Conservation (phyloP, 305 asterid species). For the Fraxinus paxiana region DNA sequence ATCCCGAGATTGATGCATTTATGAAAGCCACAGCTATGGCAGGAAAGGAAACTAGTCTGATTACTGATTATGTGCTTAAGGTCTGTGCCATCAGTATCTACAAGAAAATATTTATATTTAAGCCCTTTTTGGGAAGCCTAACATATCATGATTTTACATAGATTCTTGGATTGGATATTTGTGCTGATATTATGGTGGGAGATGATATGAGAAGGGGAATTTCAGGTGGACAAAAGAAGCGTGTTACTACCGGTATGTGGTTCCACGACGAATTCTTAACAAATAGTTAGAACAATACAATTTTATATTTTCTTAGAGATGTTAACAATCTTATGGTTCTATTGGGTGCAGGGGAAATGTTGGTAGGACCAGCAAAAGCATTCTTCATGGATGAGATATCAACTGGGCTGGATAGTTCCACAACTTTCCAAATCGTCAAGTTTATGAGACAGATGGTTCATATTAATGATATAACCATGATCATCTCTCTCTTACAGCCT, state of each 20-base stretch:
- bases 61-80: constrained; percentile 60
- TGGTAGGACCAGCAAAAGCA: constrained; percentile 62
- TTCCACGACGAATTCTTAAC: neutral
- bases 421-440: constrained; percentile 53
- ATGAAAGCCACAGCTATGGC: constrained; percentile 52
- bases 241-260: constrained; percentile 48
- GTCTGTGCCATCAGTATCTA: constrained; percentile 19
- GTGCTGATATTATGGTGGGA: constrained; percentile 59
- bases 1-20: constrained; percentile 54
- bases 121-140: neutral
- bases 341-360: constrained; percentile 50
- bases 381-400: constrained; percentile 67
- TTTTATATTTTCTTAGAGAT: neutral
- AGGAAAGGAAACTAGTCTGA: constrained; percentile 47
- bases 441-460: constrained; percentile 59
- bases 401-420: constrained; percentile 59
- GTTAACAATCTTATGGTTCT: neutral
- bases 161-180: constrained; percentile 59
- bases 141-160: constrained; percentile 18
- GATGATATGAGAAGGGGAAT: constrained; percentile 63
- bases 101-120: neutral
- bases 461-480: constrained; percentile 42
- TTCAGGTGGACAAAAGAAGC: constrained; percentile 55
- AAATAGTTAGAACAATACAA: neutral
- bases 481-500: constrained; percentile 50